Conservation (phyloP, 306 rosid genomes). For the Parietaria judaica region DNA sequence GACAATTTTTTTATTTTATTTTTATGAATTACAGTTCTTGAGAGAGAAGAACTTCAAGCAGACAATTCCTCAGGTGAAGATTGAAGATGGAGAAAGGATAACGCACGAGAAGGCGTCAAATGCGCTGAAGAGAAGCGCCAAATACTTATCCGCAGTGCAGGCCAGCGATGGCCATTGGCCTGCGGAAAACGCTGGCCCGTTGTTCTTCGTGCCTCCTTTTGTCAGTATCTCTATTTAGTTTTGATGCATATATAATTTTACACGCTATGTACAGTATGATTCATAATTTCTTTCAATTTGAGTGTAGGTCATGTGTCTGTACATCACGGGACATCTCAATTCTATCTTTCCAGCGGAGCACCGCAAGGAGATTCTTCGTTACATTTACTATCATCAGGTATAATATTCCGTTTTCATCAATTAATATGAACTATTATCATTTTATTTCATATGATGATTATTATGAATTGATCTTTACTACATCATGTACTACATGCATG, state of each 20-base stretch:
- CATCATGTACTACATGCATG: too few species aligned
- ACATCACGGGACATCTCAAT: constrained; percentile 46
- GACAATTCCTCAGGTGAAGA: constrained; percentile 29
- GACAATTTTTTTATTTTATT: too few species aligned
- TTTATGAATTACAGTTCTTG: neutral
- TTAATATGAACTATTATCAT: neutral
- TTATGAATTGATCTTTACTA: too few species aligned
- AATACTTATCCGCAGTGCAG: constrained; percentile 44
- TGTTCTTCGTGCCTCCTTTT: constrained; percentile 68
- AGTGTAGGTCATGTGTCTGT: constrained; percentile 17
- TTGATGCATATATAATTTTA: neutral
- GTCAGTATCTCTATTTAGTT: constrained; percentile 24
- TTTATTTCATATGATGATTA: too few species aligned
- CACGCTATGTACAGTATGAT: too few species aligned
- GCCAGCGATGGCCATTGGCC: constrained; percentile 87
- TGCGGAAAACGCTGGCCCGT: constrained; percentile 60
- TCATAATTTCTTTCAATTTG: too few species aligned
- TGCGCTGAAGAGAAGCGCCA: constrained; percentile 33
- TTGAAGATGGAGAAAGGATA: constrained; percentile 45
- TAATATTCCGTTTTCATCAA: neutral
- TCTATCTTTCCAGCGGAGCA: constrained; percentile 33
- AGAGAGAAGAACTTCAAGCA: constrained; percentile 22
- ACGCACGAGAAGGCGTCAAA: constrained; percentile 25
- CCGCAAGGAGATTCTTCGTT: constrained; percentile 56
- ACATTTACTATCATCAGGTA: constrained; percentile 26